A percentile compares a stretch with the other conserved stretches of the same genome.
Evolutionary conservation across 768 basidiomycete genomes (phyloP).

Genomic region (Tylopilus balloui): DNA sequence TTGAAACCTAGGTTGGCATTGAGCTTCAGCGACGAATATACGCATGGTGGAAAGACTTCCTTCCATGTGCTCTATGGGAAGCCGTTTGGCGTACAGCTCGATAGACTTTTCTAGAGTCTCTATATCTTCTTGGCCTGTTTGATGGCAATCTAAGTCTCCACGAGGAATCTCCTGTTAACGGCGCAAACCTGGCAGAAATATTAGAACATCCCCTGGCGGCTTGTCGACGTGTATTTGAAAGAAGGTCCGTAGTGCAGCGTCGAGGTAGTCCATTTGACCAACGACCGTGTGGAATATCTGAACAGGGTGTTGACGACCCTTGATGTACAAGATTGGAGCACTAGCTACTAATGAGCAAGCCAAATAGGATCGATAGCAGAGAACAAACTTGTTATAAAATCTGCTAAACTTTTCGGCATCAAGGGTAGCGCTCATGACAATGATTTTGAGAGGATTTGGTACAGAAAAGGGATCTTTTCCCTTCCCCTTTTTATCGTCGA

Average conservation of each 20-base stretch:
- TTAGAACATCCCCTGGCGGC: constrained; percentile 82
- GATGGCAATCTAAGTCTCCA: not conserved
- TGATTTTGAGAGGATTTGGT: constrained; percentile 74
- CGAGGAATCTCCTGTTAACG: not conserved
- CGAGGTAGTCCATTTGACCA: constrained; percentile 78
- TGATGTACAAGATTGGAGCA: constrained; percentile 83
- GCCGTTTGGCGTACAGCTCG: constrained; percentile 57
- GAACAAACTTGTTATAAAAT: constrained; percentile 76
- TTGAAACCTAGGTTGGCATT: constrained; percentile 48
- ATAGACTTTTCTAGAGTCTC: constrained; percentile 81
- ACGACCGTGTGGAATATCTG: constrained; percentile 72
- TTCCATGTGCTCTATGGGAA: constrained; percentile 53
- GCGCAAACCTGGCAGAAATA: constrained; percentile 79
- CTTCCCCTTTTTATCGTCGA: constrained; percentile 42
- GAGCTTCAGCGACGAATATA: not conserved
- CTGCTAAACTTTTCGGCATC: constrained; percentile 92
- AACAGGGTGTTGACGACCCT: constrained; percentile 92
- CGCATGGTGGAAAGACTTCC: constrained; percentile 33
- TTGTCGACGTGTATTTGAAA: constrained; percentile 87
- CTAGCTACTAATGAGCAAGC: constrained; percentile 37
- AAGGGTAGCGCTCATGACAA: constrained; percentile 97
- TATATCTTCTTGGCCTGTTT: constrained; percentile 90
- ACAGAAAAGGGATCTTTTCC: constrained; percentile 33
- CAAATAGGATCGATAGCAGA: not conserved
- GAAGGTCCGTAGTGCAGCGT: constrained; percentile 87